Evolutionary conservation across 352 stramenopile genomes (phyloP), one percentile per base, ranked within the genome.

Genomic region (Thraustotheca clavata): DNA sequence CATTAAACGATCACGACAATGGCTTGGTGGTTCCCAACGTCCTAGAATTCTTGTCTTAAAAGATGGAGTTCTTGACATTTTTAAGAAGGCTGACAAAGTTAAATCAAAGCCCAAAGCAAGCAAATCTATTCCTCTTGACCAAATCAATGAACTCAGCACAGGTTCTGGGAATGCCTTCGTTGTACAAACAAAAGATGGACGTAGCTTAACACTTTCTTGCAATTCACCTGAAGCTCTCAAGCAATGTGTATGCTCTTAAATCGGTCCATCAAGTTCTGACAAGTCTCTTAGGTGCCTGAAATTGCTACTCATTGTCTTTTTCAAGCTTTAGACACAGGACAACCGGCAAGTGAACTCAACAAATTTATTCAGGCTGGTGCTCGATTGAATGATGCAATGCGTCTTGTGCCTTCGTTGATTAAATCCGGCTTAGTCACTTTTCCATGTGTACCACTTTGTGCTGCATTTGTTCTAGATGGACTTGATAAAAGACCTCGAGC

Each of bases 301-400:
- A 68, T 89, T 11, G 76, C 82, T 24, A 89, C 82, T 1, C 77
- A 84, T 43, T 73, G 74, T 5, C 62, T 91, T 11, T 69, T 91
- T 20, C 76, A 75, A n/a, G 74, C 71, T 4, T 69, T 83, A 9
- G 61, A 76, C 11, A 68, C 52, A 1, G 62, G 73, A 3, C 70
- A 80, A 27, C 70, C 69, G 12, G 57, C 73, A 27, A 62, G 66
- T 41, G 72, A 73, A 43, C 24, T 89, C 6, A 62, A 69, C 20
- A 73, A 73, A 31, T 84, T 80, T 26, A 65, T 91, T 9, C 68
- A 74, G 3, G 72, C 75, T 0, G 77, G 78, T 16, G 82, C 76
- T 0, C 77, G 77, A 9, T 68, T 88, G 0, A 80, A 88, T 55
- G 67, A 26, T 75, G 11, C 77, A 71, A 18, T 77, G 74, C 29